Percentiles rank a stretch among this genome's conserved stretches.
phyloP scores from a whole-genome alignment of 768 basidiomycete species.

The Lactarius vividus region DNA sequence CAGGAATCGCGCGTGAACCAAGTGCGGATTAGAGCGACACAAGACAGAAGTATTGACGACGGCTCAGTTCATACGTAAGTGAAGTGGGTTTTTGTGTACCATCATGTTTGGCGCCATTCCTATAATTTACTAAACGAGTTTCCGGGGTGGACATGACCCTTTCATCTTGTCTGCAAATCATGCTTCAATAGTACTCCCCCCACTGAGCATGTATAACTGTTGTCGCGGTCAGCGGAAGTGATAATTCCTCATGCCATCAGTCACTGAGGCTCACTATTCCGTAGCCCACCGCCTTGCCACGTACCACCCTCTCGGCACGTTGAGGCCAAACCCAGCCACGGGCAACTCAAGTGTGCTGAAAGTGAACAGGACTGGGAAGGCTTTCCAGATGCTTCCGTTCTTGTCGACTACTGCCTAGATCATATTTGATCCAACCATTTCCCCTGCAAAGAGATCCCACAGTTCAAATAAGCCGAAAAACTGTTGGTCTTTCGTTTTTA shows the following conservation, averaged over 20 bases:
- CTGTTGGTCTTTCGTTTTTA: conserved; percentile 34
- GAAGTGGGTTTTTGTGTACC: too few species aligned
- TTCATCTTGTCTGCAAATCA: background rate
- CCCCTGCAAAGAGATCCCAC: conserved; percentile 55
- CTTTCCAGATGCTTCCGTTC: conserved; percentile 73
- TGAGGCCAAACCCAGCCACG: conserved; percentile 71
- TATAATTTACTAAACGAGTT: background rate
- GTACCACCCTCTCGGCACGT: conserved; percentile 38
- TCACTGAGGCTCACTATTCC: conserved; percentile 15
- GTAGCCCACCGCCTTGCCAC: conserved; percentile 41
- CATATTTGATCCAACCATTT: conserved; percentile 83
- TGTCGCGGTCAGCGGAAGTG: too few species aligned
- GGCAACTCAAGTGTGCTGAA: conserved; percentile 62
- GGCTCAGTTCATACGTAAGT: too few species aligned
- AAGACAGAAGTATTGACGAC: too few species aligned
- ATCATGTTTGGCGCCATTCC: too few species aligned
- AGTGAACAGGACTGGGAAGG: conserved; percentile 73
- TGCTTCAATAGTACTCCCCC: background rate
- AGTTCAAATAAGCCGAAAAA: conserved; percentile 66
- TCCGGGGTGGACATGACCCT: background rate
- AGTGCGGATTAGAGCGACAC: too few species aligned
- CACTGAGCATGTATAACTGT: too few species aligned
- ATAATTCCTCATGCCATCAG: too few species aligned
- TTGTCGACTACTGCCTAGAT: conserved; percentile 78
- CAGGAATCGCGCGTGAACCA: too few species aligned